A percentile compares a stretch with the other conserved stretches of the same genome.
These are phyloP conservation scores for Acacia acuminata DNA, from an alignment of 306 rosid species.

Conservation along the genomic window DNA sequence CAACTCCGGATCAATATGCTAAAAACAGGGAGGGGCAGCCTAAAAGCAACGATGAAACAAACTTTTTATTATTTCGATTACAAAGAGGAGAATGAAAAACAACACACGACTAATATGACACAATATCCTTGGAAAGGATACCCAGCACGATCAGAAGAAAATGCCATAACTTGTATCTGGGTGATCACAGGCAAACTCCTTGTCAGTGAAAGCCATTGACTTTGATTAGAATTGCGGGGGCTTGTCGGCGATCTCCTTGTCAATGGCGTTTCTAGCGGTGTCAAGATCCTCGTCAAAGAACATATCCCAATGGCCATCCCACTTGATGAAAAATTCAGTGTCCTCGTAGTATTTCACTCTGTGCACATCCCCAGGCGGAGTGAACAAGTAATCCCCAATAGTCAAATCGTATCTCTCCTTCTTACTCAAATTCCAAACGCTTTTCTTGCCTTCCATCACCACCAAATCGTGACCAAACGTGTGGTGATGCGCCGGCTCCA, in stretches of 20 bases:
- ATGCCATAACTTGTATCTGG: neutral
- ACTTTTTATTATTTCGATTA: neutral
- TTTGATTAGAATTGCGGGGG: neutral
- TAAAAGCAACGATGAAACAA: neutral
- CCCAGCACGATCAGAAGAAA: neutral
- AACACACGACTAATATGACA: neutral
- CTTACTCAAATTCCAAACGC: slow-evolving; percentile 81
- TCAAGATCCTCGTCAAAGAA: slow-evolving; percentile 82
- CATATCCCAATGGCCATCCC: slow-evolving; percentile 97
- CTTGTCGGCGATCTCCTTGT: slow-evolving; percentile 33
- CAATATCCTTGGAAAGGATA: neutral
- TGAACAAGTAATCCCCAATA: slow-evolving; percentile 76
- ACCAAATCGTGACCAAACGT: slow-evolving; percentile 90
- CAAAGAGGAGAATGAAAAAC: neutral
- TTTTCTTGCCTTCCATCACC: slow-evolving; percentile 76
- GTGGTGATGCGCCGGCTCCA: slow-evolving; percentile 93
- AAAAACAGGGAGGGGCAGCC: neutral
- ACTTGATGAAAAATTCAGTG: slow-evolving; percentile 82
- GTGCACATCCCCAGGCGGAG: slow-evolving; percentile 82
- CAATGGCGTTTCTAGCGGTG: slow-evolving; percentile 50
- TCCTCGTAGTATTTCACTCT: slow-evolving; percentile 75
- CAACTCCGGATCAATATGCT: neutral
- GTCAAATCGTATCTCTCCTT: slow-evolving; percentile 64
- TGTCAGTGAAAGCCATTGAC: neutral
- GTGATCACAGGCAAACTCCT: neutral